Percentiles rank a stretch among this genome's conserved stretches.
Evolutionary conservation across 2,329 filamentous ascomycete genomes (phyloP).

Genomic region (Aaosphaeria arxii): DNA sequence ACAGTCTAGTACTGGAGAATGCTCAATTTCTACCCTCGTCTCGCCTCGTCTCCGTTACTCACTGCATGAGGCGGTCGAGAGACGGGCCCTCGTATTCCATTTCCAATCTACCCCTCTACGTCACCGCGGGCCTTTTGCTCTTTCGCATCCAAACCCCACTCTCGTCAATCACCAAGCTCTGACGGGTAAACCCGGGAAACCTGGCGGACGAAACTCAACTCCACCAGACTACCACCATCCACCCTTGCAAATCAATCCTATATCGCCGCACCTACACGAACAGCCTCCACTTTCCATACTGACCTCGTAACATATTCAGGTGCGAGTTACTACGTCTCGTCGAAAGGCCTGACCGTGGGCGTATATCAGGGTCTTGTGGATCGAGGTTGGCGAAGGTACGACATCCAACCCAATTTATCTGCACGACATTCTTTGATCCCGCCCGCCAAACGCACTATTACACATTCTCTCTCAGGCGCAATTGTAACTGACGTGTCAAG

Average conservation of each 20-base stretch:
- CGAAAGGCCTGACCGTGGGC: constrained; percentile 58
- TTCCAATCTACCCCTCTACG: background rate
- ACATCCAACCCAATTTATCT: constrained; percentile 3
- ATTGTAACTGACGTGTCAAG: background rate
- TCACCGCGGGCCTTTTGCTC: background rate
- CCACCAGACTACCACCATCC: no score
- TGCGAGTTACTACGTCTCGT: constrained; percentile 68
- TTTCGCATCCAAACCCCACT: no score
- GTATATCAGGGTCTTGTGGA: constrained; percentile 73
- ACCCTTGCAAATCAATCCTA: no score
- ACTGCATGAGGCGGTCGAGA: no score
- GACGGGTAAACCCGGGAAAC: no score
- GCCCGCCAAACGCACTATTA: background rate
- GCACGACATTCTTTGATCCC: constrained; percentile 7
- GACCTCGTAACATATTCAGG: constrained; percentile 48
- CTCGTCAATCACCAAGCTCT: no score
- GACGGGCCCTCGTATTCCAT: background rate
- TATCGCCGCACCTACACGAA: background rate
- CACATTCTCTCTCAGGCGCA: background rate
- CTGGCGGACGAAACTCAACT: no score
- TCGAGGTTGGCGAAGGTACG: constrained; percentile 74
- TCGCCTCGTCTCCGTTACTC: no score
- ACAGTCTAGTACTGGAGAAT: no score
- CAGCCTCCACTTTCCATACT: background rate
- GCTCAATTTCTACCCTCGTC: no score